Evolutionary conservation across 169 alveolate species (phyloP), one percentile per base, ranked within the genome.

Genomic region (Eimeria praecox): DNA sequence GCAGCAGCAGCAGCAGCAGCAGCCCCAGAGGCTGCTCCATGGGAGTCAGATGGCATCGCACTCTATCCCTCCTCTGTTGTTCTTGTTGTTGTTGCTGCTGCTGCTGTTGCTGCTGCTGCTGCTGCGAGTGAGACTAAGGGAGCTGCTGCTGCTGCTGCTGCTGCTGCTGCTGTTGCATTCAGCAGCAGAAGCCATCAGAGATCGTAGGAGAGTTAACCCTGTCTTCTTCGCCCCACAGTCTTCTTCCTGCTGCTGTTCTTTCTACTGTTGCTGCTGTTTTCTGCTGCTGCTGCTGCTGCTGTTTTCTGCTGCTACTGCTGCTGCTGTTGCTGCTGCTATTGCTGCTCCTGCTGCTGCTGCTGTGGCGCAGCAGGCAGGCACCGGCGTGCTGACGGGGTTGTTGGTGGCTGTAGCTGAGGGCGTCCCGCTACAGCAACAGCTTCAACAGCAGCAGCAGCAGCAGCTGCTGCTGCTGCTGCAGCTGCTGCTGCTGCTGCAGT

Each of bases 121-220:
- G 83, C 83, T 73, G 30, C 46, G 44, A n/a, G 46, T 73, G 83
- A 16, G 6, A 52, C 54, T 71, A n/a, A n/a, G n/a, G n/a, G n/a
- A n/a, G 83, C 83, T 73, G 83, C 83, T 73, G 83, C 83, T 73
- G 52, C 83, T 38, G 83, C 83, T 14, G 33, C 52, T 73, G 83
- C 52, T 73, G 83, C 52, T 27, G 52, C 83, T 38, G 83, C 83
- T 14, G 33, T 30, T 73, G 83, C 52, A 35, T 49, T 30, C 22
- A 5, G 3, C 75, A 64, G 18, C 75, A 27, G 75, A n/a, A 5
- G 40, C 40, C 75, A 64, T 22, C 75, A 64, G 75, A 6, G 18
- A 64, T 40, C 75, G 16, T 9, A 35, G 40, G 16, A 14, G 35
- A 64, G 75, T 35, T n/a, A 14, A 64, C 69, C 75, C 75, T 64